Conservation (phyloP, 352 stramenopile genomes). For the Lagenidium sp. region DNA sequence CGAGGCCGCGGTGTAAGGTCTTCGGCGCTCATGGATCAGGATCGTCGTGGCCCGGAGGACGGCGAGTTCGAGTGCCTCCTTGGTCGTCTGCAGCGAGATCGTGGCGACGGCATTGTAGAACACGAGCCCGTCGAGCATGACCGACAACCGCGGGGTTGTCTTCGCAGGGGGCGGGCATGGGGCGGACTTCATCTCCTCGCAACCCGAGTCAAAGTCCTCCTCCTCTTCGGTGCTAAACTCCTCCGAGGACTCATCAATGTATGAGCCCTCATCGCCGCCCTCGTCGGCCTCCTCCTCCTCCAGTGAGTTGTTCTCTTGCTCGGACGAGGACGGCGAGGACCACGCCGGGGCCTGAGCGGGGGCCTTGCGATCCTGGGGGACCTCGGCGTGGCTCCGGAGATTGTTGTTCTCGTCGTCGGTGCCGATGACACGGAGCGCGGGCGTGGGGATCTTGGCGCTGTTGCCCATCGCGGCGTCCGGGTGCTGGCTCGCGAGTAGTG, state of each 20-base stretch:
- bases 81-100: constrained; percentile 24
- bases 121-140: constrained; percentile 32
- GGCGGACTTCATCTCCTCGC: too few relatives aligned
- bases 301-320: too few relatives aligned
- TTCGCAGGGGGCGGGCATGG: too few relatives aligned
- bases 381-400: constrained; percentile 1
- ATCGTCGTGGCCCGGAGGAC: constrained; percentile 23
- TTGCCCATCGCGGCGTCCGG: constrained; percentile 13
- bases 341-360: neutral
- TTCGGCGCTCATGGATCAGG: constrained; percentile 16
- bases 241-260: neutral
- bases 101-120: constrained; percentile 53
- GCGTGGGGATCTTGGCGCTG: constrained; percentile 8
- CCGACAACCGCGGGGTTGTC: too few relatives aligned
- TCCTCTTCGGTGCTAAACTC: constrained; percentile 1
- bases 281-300: constrained; percentile 2
- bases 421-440: neutral
- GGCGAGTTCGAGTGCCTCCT: constrained; percentile 24
- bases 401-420: neutral
- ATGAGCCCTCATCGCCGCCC: neutral
- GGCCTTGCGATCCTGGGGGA: neutral
- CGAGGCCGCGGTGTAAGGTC: constrained; percentile 25
- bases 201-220: constrained; percentile 1
- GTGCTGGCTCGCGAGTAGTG: constrained; percentile 1
- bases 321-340: too few relatives aligned